Base-by-base conservation (phyloP, 2,329 filamentous ascomycete genomes). In the Penicillium vulpinum region DNA sequence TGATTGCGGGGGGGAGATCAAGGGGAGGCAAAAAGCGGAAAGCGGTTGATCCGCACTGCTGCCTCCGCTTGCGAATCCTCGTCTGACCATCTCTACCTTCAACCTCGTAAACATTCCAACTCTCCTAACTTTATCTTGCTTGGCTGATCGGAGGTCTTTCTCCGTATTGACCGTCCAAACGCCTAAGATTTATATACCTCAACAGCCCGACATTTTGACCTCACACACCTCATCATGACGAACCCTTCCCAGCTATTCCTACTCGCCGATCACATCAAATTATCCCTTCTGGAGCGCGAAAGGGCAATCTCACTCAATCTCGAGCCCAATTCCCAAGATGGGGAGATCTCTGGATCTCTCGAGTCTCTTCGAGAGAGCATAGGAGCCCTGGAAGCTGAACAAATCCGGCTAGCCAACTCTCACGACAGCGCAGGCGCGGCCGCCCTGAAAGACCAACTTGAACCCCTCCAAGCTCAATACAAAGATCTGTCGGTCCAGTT, bases 241-340 rank as follows among this genome's bases (percentile, higher is more conserved):
- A 85, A 82, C 65, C 80, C 85, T 48, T 82, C 83, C 15, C 92
- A 97, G 75, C 88, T 97, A 65, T 91, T 92, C 73, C 88, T 97
- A 52, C 86, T 97, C 56, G 91, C 92, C 69, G 94, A 99, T 78
- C 93, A 97, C 77, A 90, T 97, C 81, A 97, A 97, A 78, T 85
- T 97, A 60, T 96, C 92, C 15, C 83, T 99, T 16, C 86, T 97
- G 26, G 94, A 97, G 79, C 87, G 93, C 57, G 88, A 96, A 77
- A 88, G 93, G 57, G 91, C 92, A 47, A 86, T 91, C 67, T 89
- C 87, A 15, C 83, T 96, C 43, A 87, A 91, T 65, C 84, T 96
- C 54, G 85, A 91, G 57, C 85, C 85, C 49, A 89, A 89, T 71
- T 86, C 88, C 21, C 91, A 96, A 75, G 92, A 97, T 77, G 88